phyloP scores from a whole-genome alignment of 164 flowering plant species.

The Paratinospora sagittata region DNA sequence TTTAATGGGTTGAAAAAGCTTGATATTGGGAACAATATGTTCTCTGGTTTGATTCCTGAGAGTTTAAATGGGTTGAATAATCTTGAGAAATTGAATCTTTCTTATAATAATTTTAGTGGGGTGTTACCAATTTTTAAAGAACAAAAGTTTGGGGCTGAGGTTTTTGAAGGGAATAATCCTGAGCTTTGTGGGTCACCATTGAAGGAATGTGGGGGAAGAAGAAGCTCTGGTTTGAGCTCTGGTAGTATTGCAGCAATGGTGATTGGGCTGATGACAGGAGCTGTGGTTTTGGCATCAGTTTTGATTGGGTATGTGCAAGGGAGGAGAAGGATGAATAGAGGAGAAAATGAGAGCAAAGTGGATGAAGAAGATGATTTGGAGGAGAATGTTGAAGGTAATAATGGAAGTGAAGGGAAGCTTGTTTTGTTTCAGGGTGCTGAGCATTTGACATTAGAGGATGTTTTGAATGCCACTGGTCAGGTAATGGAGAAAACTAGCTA shows the following conservation, averaged over 20 bases:
- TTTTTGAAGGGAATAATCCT: constrained; percentile 71
- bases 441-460: constrained; percentile 88
- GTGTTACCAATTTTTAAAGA: constrained; percentile 51
- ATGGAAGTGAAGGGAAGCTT: constrained; percentile 70
- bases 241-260: constrained; percentile 89
- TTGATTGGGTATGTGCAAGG: constrained; percentile 77
- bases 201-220: constrained; percentile 39
- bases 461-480: constrained; percentile 97
- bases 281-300: constrained; percentile 72
- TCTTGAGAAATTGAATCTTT: constrained; percentile 73
- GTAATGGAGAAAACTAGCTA: constrained; percentile 93
- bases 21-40: constrained; percentile 60
- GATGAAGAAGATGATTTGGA: constrained; percentile 62
- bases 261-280: constrained; percentile 82
- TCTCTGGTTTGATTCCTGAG: constrained; percentile 61
- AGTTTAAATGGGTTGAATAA: constrained; percentile 30
- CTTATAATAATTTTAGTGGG: constrained; percentile 84
- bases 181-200: constrained; percentile 71
- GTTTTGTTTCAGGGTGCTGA: constrained; percentile 90
- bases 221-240: constrained; percentile 57
- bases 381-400: constrained; percentile 32
- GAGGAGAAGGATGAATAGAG: constrained; percentile 52
- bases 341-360: constrained; percentile 46
- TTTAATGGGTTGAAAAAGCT: constrained; percentile 59
- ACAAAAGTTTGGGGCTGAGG: constrained; percentile 50